Evolutionary conservation across 2,329 filamentous ascomycete genomes (phyloP).

Genomic region (Ophiocordyceps australis): DNA sequence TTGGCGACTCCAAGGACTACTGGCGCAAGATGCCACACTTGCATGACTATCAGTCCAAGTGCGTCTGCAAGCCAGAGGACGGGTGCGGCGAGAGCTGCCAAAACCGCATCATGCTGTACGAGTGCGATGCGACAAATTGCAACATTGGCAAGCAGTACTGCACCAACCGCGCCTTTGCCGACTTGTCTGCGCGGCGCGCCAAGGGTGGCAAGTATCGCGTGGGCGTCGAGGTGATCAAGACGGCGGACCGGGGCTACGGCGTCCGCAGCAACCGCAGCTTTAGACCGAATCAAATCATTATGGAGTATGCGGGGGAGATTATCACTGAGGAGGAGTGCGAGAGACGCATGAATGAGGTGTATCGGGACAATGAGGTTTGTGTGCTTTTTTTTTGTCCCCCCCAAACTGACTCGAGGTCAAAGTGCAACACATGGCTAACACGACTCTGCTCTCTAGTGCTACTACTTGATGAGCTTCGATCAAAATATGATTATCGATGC

Average conservation of each 20-base stretch:
- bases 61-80: slow-evolving; percentile 58
- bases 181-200: slow-evolving; percentile 56
- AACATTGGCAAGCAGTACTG: slow-evolving; percentile 56
- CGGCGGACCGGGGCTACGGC: slow-evolving; percentile 71
- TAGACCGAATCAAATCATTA: slow-evolving; percentile 80
- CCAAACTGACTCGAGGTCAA: too few species aligned
- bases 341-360: slow-evolving; percentile 78
- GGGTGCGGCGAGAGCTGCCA: slow-evolving; percentile 84
- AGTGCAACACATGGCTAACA: background rate
- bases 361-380: slow-evolving; percentile 80
- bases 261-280: slow-evolving; percentile 84
- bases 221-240: slow-evolving; percentile 91
- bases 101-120: slow-evolving; percentile 93
- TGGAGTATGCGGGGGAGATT: slow-evolving; percentile 96
- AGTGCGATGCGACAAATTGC: slow-evolving; percentile 86
- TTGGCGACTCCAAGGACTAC: slow-evolving; percentile 61
- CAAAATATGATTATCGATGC: slow-evolving; percentile 98
- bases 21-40: slow-evolving; percentile 68
- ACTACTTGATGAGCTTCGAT: slow-evolving; percentile 97
- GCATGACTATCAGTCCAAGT: slow-evolving; percentile 58
- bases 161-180: slow-evolving; percentile 74
- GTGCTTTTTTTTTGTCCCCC: too few species aligned
- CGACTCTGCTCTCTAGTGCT: slow-evolving; percentile 41
- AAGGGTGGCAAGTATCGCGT: slow-evolving; percentile 74
- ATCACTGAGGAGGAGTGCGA: slow-evolving; percentile 92